Base-by-base conservation (phyloP, 2,329 filamentous ascomycete species). In the Aureobasidium melanogenum region DNA sequence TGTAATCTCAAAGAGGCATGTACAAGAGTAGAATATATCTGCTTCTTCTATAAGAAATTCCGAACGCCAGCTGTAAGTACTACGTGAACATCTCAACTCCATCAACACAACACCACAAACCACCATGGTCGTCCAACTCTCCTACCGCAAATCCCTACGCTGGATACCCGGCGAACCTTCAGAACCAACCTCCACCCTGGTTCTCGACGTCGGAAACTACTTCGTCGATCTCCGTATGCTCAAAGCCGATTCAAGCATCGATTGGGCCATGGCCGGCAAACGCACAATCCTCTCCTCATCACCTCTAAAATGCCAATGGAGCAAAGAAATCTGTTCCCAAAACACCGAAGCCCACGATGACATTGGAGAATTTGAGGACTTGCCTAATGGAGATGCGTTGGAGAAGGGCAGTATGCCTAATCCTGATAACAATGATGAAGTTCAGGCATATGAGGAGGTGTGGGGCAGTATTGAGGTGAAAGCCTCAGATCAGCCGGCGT, bases 231-330 rank as follows among this genome's bases (percentile, higher is more conserved):
- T 62, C 14, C 44, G 61, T 8, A 44, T 62, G 7, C 24, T 51
- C 12, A 59, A 59, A 24, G 14, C 52, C 6, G 28, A 38, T 26
- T 10, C 15, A 5, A 22, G 22, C n/a, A 58, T 62, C n/a, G 54
- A 59, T 9, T 62, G 54, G 54, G 61, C 34, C 9, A 62, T 62
- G 61, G 61, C 61, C 7, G 61, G 61, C 1, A 52, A 19, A 38
- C 36, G 52, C 22, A 52, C 28, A 19, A 34, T 51, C 10, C 55
- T 62, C 2, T 54, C 54, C n/a, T 7, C 43, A 4, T 50, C 34
- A 28, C 61, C 61, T 14, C 22, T 62, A n/a, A 59, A 43, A 51
- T 59, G 52, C 47, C 52, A 52, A 38, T 62, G 55, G 54, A 46
- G 3, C 5, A 51, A 62, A 26, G 47, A 51, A 51, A 54, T 62